A percentile compares a stretch with the other conserved stretches of the same genome.
These are phyloP conservation scores for Apiotrichum akiyoshidainum DNA, from an alignment of 1,284 basidiomycete species.

Conservation along the genomic window DNA sequence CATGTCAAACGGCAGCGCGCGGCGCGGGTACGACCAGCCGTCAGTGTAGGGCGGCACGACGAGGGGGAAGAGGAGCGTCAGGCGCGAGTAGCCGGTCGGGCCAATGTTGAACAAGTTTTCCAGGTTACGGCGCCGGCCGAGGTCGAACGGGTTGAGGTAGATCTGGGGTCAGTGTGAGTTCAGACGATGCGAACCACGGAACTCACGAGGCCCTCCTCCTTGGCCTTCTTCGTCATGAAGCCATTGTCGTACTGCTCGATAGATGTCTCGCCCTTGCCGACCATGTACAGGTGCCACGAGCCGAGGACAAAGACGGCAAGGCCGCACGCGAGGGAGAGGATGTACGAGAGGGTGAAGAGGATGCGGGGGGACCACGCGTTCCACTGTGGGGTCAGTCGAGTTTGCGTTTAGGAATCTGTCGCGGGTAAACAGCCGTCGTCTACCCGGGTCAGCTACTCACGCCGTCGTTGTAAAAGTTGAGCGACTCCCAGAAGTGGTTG, in stretches of 20 bases:
- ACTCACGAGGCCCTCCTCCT: constrained; percentile 65
- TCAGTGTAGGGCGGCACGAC: constrained; percentile 78
- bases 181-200: not conserved
- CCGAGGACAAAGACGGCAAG: constrained; percentile 78
- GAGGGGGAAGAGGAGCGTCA: constrained; percentile 71
- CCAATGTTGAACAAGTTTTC: constrained; percentile 86
- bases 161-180: constrained; percentile 49
- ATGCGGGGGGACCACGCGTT: constrained; percentile 63
- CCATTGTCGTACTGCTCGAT: constrained; percentile 88
- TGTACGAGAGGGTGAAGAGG: constrained; percentile 68
- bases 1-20: constrained; percentile 24
- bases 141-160: constrained; percentile 88
- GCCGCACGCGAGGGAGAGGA: constrained; percentile 67
- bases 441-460: not conserved
- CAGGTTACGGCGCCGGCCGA: constrained; percentile 74
- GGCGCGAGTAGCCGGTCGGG: constrained; percentile 65
- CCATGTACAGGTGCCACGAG: constrained; percentile 72
- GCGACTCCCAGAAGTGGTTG: constrained; percentile 56
- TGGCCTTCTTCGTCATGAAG: constrained; percentile 69
- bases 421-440: too few relatives aligned
- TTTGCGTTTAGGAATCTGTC: not conserved
- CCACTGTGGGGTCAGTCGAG: constrained; percentile 55
- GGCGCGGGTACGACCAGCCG: constrained; percentile 63
- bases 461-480: constrained; percentile 55
- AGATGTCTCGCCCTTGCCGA: constrained; percentile 77